These are phyloP conservation scores for Roridomyces roridus DNA, from an alignment of 768 basidiomycete species.

Conservation along the genomic window DNA sequence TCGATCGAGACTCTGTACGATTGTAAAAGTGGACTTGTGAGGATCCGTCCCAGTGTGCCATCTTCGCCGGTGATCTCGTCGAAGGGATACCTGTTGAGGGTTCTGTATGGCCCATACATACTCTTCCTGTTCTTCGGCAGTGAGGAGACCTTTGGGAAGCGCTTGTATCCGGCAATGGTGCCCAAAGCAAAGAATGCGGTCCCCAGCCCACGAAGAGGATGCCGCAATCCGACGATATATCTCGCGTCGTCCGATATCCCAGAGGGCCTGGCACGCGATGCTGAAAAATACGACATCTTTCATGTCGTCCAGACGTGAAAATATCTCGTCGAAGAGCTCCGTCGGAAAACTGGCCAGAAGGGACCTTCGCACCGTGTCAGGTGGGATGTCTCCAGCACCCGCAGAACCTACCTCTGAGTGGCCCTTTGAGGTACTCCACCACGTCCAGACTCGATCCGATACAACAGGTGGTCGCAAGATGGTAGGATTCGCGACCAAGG, in stretches of 20 bases:
- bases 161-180: constrained; percentile 13
- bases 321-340: constrained; percentile 1
- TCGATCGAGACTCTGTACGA: too few relatives aligned
- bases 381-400: not conserved
- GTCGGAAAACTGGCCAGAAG: not conserved
- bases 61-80: too few relatives aligned
- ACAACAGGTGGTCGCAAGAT: too few relatives aligned
- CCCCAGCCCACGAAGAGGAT: constrained; percentile 24
- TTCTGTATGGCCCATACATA: not conserved
- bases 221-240: not conserved
- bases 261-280: constrained; percentile 7
- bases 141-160: constrained; percentile 10
- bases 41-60: too few relatives aligned
- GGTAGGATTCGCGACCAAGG: not conserved
- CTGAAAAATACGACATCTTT: not conserved
- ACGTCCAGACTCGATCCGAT: too few relatives aligned
- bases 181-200: constrained; percentile 28
- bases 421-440: too few relatives aligned
- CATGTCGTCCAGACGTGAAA: not conserved
- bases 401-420: too few relatives aligned
- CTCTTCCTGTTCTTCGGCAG: not conserved
- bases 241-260: not conserved
- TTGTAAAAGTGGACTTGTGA: too few relatives aligned
- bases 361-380: not conserved
- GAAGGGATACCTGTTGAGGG: not conserved